A percentile compares a stretch with the other conserved stretches of the same genome.
phyloP scores from a whole-genome alignment of 192 early-diverging fungal genomes.

The Oehlia diaphana region DNA sequence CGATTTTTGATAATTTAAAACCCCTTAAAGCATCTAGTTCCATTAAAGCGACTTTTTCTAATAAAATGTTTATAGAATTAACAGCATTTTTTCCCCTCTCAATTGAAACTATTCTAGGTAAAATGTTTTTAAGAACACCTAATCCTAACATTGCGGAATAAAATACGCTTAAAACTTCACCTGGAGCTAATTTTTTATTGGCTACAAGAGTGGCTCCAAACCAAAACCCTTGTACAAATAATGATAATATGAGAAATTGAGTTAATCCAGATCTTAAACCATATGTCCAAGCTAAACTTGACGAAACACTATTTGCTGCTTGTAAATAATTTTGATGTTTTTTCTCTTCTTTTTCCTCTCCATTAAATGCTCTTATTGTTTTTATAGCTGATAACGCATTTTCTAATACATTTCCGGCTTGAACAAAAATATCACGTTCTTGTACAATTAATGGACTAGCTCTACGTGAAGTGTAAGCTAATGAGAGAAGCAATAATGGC shows the following conservation, averaged over 20 bases:
- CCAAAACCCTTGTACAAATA: conserved; percentile 31
- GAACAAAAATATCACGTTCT: conserved; percentile 20
- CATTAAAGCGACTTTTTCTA: conserved; percentile 24
- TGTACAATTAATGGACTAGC: conserved; percentile 9
- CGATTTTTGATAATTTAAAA: conserved; percentile 14
- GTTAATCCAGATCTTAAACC: conserved; percentile 6
- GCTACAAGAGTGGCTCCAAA: conserved; percentile 14
- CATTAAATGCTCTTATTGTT: conserved; percentile 21
- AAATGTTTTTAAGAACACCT: neutral
- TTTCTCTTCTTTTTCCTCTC: conserved; percentile 28
- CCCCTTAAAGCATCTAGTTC: conserved; percentile 27
- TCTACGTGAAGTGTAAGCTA: neutral
- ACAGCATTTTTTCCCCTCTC: conserved; percentile 15
- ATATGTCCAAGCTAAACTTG: conserved; percentile 1
- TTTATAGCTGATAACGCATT: conserved; percentile 19
- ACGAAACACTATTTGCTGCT: conserved; percentile 9
- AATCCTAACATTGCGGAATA: conserved; percentile 6
- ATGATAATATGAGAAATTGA: conserved; percentile 29
- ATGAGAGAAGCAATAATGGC: conserved; percentile 53
- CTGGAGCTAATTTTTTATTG: conserved; percentile 4
- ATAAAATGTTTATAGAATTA: conserved; percentile 8
- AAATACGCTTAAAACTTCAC: conserved; percentile 22
- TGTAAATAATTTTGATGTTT: conserved; percentile 11
- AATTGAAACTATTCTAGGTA: conserved; percentile 5
- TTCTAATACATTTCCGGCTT: conserved; percentile 28